Base-by-base conservation (phyloP, 345 rosid genomes). In the Hibiscus tridactylites region DNA sequence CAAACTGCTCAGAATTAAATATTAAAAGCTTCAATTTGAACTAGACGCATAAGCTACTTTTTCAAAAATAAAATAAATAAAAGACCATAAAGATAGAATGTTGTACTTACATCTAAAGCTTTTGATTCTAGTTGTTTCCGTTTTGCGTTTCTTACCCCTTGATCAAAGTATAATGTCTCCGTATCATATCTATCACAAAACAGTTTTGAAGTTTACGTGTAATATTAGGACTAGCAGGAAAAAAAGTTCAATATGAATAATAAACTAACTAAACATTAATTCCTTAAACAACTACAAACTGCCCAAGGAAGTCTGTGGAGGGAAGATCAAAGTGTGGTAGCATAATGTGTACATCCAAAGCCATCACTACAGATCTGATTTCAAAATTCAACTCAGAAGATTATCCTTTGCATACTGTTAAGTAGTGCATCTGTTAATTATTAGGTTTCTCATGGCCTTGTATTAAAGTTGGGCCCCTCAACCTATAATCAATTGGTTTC, bases 121-220 rank as follows among this genome's bases (percentile, higher is more conserved):
- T 85, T 88, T 65, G 83, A 73, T 68, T 86, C 84, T 73, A 91
- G 60, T 58, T 79, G 85, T 75, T 80, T 52, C 65, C 85, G 78
- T 75, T 83, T 91, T 44, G 84, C 84, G 74, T 82, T 82, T 80
- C 89, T 80, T 60, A 91, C 95, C 76, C 88, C 88, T 73, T 89
- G 90, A 68, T 91, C 95, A 54, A 88, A 91, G 83, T 89, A 89
- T 59, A 83, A 75, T 59, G 88, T 78, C 79, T 89, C 97, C 63
- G 5, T 71, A 42, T 89, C 88, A 54, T 91, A 91, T 70, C 97
- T 88, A 73, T 42, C 24, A 33, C 7, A 70, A 61, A 77, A 58
- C 50, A 67, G 72, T 65, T 52, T 75, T 54, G 70, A 24, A 37
- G 28, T 37, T 6, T n/a, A 21, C 11, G 15, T 58, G 76, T 21